phyloP scores from a whole-genome alignment of 2,329 filamentous ascomycete species.

The Sporothrix protearum region DNA sequence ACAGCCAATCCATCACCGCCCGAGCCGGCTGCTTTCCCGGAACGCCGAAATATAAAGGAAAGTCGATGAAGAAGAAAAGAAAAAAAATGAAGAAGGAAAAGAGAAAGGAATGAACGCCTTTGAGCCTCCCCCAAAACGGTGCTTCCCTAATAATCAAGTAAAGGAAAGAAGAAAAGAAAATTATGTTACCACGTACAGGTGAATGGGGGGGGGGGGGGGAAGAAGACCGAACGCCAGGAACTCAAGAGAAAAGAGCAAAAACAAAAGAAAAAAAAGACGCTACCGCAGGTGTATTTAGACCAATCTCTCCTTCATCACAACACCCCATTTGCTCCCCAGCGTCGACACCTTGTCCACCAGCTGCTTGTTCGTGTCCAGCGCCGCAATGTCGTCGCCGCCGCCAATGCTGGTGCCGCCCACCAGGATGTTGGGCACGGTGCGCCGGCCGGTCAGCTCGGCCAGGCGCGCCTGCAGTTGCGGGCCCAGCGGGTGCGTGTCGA shows the following conservation, averaged over 20 bases:
- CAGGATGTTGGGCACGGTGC: conserved; percentile 88
- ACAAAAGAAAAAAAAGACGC: background rate
- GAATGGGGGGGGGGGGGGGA: too few relatives aligned
- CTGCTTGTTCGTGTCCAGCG: conserved; percentile 62
- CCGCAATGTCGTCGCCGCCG: conserved; percentile 79
- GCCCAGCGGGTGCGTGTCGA: conserved; percentile 78
- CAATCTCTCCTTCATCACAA: conserved; percentile 50
- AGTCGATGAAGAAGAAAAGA: background rate
- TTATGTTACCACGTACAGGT: background rate
- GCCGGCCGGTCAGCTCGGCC: conserved; percentile 68
- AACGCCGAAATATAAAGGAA: conserved; percentile 13
- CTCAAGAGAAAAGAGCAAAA: background rate
- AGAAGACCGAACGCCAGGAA: background rate
- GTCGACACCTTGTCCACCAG: conserved; percentile 68
- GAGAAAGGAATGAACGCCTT: background rate
- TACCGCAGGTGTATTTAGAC: background rate
- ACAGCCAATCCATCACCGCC: background rate
- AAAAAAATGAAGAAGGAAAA: background rate
- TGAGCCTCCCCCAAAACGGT: background rate
- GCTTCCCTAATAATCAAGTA: background rate
- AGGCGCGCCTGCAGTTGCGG: conserved; percentile 67
- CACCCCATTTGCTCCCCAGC: conserved; percentile 65
- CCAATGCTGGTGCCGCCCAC: conserved; percentile 86
- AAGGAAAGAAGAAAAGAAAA: background rate
- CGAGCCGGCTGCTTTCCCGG: background rate